These are phyloP conservation scores for Geotrichum aggregatum DNA, from an alignment of 1,139 yeast species.

Conservation along the genomic window DNA sequence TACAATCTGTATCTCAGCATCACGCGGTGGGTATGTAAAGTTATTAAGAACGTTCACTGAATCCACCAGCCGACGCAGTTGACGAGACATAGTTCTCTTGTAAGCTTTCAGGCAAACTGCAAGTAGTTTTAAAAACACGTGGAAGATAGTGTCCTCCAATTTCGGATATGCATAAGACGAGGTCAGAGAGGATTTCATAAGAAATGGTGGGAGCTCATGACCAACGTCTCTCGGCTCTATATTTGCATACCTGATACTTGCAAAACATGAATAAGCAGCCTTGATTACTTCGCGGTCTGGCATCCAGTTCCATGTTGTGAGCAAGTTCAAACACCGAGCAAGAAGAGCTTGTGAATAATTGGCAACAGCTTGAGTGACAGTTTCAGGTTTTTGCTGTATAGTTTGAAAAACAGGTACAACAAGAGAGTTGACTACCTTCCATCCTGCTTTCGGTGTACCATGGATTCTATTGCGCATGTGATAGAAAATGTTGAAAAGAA, in stretches of 20 bases:
- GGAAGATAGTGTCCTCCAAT: constrained; percentile 15
- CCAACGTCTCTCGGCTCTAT: constrained; percentile 19
- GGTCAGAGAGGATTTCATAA: not conserved
- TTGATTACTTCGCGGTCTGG: constrained; percentile 16
- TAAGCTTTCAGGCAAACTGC: constrained; percentile 5
- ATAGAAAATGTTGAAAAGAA: constrained; percentile 15
- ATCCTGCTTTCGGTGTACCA: constrained; percentile 10
- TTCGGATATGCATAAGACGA: not conserved
- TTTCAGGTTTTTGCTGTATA: not conserved
- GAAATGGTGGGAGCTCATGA: constrained; percentile 7
- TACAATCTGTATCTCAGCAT: constrained; percentile 14
- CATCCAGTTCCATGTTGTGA: constrained; percentile 17
- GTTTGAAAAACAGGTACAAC: constrained; percentile 15
- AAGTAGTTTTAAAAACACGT: constrained; percentile 15
- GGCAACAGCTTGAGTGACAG: not conserved
- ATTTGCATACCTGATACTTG: constrained; percentile 16
- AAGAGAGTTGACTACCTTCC: constrained; percentile 16
- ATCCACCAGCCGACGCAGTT: constrained; percentile 15
- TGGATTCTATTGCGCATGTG: not conserved
- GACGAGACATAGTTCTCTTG: constrained; percentile 8
- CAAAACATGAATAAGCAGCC: constrained; percentile 12
- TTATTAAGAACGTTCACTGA: constrained; percentile 17
- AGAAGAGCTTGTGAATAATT: constrained; percentile 16
- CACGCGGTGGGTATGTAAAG: constrained; percentile 16
- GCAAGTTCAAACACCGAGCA: constrained; percentile 11